Evolutionary conservation across 2,329 filamentous ascomycete genomes (phyloP).

Genomic region (Aspergillus texensis): DNA sequence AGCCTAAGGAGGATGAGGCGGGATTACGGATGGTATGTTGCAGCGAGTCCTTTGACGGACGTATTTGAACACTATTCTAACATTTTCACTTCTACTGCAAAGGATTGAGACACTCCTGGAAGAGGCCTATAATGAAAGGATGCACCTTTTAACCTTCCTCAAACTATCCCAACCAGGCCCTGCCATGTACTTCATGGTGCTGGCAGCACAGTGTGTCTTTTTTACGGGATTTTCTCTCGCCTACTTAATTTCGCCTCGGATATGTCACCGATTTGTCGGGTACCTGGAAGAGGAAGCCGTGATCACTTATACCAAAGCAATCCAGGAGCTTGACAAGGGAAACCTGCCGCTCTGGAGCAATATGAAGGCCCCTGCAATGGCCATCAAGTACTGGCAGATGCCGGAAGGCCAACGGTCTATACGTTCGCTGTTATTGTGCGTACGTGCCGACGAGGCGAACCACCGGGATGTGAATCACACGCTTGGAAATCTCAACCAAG

Average conservation of each 20-base stretch:
- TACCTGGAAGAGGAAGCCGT: conserved; percentile 98
- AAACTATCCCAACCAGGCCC: conserved; percentile 83
- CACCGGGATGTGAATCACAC: conserved; percentile 97
- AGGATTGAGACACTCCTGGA: conserved; percentile 87
- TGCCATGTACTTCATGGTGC: conserved; percentile 91
- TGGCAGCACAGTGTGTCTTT: conserved; percentile 92
- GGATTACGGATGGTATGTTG: conserved; percentile 74
- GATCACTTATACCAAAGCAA: conserved; percentile 87
- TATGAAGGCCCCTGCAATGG: conserved; percentile 82
- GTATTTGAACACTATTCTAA: neutral
- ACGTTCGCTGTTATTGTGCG: conserved; percentile 83
- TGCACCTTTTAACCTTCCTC: conserved; percentile 91
- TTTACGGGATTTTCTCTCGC: conserved; percentile 91
- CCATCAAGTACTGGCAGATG: conserved; percentile 92
- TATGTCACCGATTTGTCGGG: conserved; percentile 92
- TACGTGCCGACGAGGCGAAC: conserved; percentile 83
- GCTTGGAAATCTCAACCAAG: conserved; percentile 81
- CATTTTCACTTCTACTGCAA: neutral
- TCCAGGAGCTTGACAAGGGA: conserved; percentile 84
- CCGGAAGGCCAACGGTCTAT: conserved; percentile 80
- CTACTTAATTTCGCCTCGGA: conserved; percentile 83
- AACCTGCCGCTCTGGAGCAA: conserved; percentile 78
- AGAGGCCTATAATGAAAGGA: conserved; percentile 89
- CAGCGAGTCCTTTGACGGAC: neutral
- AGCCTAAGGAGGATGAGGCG: conserved; percentile 83